Conservation (phyloP, 1,284 basidiomycete genomes). For the Serendipita sp. region DNA sequence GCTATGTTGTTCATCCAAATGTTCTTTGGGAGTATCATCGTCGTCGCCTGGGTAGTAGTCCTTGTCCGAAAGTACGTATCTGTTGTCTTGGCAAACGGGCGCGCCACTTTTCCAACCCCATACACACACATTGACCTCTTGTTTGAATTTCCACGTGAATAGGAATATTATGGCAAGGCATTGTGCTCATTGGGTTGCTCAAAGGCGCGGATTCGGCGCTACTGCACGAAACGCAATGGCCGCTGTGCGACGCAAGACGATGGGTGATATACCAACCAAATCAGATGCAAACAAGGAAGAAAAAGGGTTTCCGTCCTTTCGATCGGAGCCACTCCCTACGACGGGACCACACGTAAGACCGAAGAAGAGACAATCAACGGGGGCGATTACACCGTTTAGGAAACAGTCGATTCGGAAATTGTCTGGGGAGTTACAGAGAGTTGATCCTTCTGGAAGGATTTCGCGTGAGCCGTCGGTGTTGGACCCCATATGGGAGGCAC, state of each 20-base stretch:
- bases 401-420: slow-evolving; percentile 29
- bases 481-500: not conserved
- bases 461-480: not conserved
- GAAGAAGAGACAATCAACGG: not conserved
- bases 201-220: not conserved
- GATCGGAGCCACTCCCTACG: not conserved
- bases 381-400: not conserved
- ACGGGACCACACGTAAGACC: not conserved
- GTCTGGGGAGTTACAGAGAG: slow-evolving; percentile 59
- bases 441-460: slow-evolving; percentile 68
- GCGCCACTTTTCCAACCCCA: too few relatives aligned
- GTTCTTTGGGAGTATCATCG: slow-evolving; percentile 33
- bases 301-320: not conserved
- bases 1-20: slow-evolving; percentile 56
- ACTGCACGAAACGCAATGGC: not conserved
- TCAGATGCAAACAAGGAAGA: not conserved
- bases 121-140: too few relatives aligned
- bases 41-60: slow-evolving; percentile 42
- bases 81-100: too few relatives aligned
- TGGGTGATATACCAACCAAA: not conserved
- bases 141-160: too few relatives aligned
- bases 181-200: slow-evolving; percentile 3
- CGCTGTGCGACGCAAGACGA: not conserved
- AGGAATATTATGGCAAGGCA: not conserved
- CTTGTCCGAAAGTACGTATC: slow-evolving; percentile 32